Percentiles rank a stretch among this genome's conserved stretches.
phyloP scores from a whole-genome alignment of 2,329 filamentous ascomycete species.

The Cyclaneusma minus region DNA sequence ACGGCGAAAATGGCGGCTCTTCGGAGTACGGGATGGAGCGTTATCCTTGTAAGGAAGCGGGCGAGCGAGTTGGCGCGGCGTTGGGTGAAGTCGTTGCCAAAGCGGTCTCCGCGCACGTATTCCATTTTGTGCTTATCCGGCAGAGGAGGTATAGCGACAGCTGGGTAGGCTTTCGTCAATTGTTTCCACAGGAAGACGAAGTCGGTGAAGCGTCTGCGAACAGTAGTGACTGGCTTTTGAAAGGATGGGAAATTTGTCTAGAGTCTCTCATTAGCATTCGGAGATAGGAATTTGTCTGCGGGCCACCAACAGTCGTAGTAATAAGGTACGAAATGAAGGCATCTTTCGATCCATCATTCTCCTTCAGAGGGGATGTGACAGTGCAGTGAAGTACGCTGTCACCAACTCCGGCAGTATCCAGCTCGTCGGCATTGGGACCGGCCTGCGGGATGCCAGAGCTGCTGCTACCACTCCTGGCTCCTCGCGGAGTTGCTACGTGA shows the following conservation, averaged over 20 bases:
- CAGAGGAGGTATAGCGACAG: constrained; percentile 82
- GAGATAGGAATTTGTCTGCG: constrained; percentile 1
- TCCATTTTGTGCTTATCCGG: constrained; percentile 99
- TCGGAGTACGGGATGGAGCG: constrained; percentile 78
- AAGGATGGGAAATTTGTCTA: constrained; percentile 93
- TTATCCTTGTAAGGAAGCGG: constrained; percentile 74
- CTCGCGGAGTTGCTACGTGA: constrained; percentile 5
- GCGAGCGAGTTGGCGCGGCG: constrained; percentile 81
- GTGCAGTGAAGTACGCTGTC: constrained; percentile 68
- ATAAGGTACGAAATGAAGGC: constrained; percentile 93
- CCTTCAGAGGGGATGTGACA: constrained; percentile 75
- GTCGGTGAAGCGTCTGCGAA: constrained; percentile 90
- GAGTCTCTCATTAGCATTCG: constrained; percentile 7
- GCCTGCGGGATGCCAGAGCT: constrained; percentile 13
- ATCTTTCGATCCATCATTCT: constrained; percentile 93
- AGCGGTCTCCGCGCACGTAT: constrained; percentile 91
- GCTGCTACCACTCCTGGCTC: constrained; percentile 6
- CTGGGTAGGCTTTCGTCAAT: constrained; percentile 73
- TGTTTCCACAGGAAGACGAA: constrained; percentile 95
- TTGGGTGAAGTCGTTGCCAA: constrained; percentile 81
- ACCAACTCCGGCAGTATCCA: constrained; percentile 47
- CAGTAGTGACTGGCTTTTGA: constrained; percentile 60
- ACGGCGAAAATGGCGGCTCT: constrained; percentile 68
- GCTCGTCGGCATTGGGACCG: constrained; percentile 18
- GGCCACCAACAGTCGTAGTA: constrained; percentile 58